phyloP scores from a whole-genome alignment of 2,329 filamentous ascomycete genomes.

The Pseudogymnoascus sp. region DNA sequence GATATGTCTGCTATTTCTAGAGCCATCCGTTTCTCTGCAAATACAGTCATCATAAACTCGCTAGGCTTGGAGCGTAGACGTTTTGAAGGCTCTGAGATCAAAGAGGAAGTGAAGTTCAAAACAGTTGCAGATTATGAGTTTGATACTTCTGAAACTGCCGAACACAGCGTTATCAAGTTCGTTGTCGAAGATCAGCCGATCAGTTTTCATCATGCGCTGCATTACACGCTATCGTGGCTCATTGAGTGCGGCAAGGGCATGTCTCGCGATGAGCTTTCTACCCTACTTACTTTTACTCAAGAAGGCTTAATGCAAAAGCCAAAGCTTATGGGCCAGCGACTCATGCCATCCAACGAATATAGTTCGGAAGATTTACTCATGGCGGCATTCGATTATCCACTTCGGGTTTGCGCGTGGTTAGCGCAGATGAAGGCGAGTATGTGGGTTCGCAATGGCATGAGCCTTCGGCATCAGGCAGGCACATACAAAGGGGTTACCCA shows the following conservation, averaged over 20 bases:
- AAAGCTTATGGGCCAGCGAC: constrained; percentile 50
- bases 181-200: constrained; percentile 83
- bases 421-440: constrained; percentile 97
- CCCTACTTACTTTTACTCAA: constrained; percentile 64
- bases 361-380: constrained; percentile 73
- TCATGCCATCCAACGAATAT: constrained; percentile 50
- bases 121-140: constrained; percentile 72
- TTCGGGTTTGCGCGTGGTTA: constrained; percentile 91
- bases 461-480: constrained; percentile 86
- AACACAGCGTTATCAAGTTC: constrained; percentile 72
- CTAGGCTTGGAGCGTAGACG: constrained; percentile 80
- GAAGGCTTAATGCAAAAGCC: constrained; percentile 62
- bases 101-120: constrained; percentile 79
- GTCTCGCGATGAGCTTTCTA: constrained; percentile 56
- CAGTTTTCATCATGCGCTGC: constrained; percentile 94
- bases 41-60: constrained; percentile 81
- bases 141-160: constrained; percentile 41
- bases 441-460: constrained; percentile 98
- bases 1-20: constrained; percentile 59
- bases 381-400: constrained; percentile 83
- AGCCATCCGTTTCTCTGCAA: constrained; percentile 69
- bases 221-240: constrained; percentile 94
- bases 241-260: constrained; percentile 81
- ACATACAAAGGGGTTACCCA: constrained; percentile 87
- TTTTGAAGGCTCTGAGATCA: constrained; percentile 83